A percentile compares a stretch with the other conserved stretches of the same genome.
These are phyloP conservation scores for Elsinoe ampelina DNA, from an alignment of 2,329 filamentous ascomycete species.

Conservation along the genomic window DNA sequence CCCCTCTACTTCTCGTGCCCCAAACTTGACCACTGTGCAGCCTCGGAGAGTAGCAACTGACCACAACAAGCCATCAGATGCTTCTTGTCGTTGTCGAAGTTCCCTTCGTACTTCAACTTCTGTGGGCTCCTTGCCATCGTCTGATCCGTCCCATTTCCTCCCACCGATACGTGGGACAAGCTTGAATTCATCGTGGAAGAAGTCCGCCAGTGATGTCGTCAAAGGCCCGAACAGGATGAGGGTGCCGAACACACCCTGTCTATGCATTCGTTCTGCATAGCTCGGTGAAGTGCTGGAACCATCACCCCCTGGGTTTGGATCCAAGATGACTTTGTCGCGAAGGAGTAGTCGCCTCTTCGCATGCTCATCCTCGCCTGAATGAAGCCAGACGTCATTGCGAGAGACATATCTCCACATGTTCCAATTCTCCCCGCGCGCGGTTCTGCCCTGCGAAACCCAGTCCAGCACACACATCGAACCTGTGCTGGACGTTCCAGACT, in stretches of 20 bases:
- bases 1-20: constrained; percentile 69
- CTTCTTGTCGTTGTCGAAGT: constrained; percentile 50
- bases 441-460: constrained; percentile 86
- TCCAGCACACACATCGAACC: constrained; percentile 70
- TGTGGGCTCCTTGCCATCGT: constrained; percentile 29
- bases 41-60: constrained; percentile 71
- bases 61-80: constrained; percentile 58
- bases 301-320: constrained; percentile 37
- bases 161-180: constrained; percentile 72
- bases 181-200: constrained; percentile 72
- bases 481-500: constrained; percentile 26
- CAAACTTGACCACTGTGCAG: constrained; percentile 87
- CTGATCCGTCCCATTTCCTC: constrained; percentile 55
- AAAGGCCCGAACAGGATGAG: constrained; percentile 69
- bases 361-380: constrained; percentile 25
- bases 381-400: constrained; percentile 75
- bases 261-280: constrained; percentile 54
- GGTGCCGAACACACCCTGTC: constrained; percentile 71
- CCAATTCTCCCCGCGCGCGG: constrained; percentile 83
- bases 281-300: constrained; percentile 16
- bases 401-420: constrained; percentile 69
- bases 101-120: constrained; percentile 38
- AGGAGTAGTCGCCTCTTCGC: constrained; percentile 50
- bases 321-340: constrained; percentile 74
- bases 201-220: constrained; percentile 56